phyloP scores from a whole-genome alignment of 106 monocot genomes.

The Dendrobium nobile region DNA sequence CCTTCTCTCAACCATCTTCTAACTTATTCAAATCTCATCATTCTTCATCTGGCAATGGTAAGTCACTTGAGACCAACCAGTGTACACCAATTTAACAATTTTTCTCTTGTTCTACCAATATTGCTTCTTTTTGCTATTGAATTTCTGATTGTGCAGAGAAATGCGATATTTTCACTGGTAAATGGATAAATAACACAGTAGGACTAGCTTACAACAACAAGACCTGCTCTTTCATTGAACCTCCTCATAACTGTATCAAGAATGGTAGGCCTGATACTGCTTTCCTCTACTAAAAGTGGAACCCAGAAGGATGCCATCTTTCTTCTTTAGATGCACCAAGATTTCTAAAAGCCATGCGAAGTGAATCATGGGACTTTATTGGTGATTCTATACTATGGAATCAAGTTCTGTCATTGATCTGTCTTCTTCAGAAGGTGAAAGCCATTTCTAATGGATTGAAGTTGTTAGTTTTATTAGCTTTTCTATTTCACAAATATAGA shows the following conservation, averaged over 20 bases:
- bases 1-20: no score
- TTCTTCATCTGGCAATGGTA: no score
- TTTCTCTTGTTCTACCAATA: no score
- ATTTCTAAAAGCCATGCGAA: constrained; percentile 35
- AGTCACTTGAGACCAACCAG: no score
- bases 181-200: constrained; percentile 41
- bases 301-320: constrained; percentile 36
- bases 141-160: constrained; percentile 13
- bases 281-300: constrained; percentile 52
- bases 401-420: constrained; percentile 42
- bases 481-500: background rate
- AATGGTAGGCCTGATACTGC: constrained; percentile 45
- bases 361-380: constrained; percentile 48
- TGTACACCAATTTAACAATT: no score
- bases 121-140: no score
- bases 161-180: constrained; percentile 39
- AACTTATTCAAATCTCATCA: no score
- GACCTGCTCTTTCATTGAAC: constrained; percentile 32
- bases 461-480: background rate
- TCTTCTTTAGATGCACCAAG: constrained; percentile 27
- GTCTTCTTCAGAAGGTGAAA: constrained; percentile 43
- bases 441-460: background rate
- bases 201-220: constrained; percentile 37
- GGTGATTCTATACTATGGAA: constrained; percentile 57
- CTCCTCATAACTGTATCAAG: constrained; percentile 48